phyloP scores from a whole-genome alignment of 345 rosid species.

The Acer campestre region DNA sequence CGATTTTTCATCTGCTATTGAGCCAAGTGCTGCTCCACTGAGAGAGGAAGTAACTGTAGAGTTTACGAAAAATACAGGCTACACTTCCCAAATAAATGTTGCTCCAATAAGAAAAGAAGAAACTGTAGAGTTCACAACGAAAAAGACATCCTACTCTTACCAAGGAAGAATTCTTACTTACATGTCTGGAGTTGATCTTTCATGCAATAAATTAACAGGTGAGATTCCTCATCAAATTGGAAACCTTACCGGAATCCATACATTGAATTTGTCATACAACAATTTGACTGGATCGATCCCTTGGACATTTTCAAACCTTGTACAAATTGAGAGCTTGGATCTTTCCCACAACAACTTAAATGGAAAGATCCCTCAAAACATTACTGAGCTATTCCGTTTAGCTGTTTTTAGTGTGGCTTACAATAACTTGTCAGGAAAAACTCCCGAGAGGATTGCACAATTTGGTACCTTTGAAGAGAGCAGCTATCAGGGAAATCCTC shows the following conservation, averaged over 20 bases:
- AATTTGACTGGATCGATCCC: background rate
- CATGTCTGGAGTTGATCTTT: constrained; percentile 36
- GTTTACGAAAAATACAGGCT: too few species aligned
- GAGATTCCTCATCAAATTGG: constrained; percentile 33
- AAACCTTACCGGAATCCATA: constrained; percentile 11
- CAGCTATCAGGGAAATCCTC: background rate
- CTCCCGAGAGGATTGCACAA: background rate
- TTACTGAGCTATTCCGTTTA: too few species aligned
- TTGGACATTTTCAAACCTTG: background rate
- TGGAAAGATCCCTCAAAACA: too few species aligned
- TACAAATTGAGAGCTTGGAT: background rate
- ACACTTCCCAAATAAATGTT: too few species aligned
- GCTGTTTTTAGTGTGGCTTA: too few species aligned
- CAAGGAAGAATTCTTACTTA: background rate
- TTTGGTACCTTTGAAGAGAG: background rate
- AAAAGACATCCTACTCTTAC: constrained; percentile 15
- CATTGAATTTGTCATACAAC: background rate
- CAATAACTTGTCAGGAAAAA: too few species aligned
- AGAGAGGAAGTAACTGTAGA: too few species aligned
- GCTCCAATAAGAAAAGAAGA: too few species aligned
- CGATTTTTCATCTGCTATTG: too few species aligned
- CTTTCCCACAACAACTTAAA: too few species aligned
- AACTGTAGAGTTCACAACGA: background rate
- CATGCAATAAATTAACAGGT: constrained; percentile 16
- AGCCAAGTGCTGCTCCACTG: too few species aligned